Percentiles rank a stretch among this genome's conserved stretches.
phyloP scores from a whole-genome alignment of 768 basidiomycete species.

The Trametes cinnabarina region DNA sequence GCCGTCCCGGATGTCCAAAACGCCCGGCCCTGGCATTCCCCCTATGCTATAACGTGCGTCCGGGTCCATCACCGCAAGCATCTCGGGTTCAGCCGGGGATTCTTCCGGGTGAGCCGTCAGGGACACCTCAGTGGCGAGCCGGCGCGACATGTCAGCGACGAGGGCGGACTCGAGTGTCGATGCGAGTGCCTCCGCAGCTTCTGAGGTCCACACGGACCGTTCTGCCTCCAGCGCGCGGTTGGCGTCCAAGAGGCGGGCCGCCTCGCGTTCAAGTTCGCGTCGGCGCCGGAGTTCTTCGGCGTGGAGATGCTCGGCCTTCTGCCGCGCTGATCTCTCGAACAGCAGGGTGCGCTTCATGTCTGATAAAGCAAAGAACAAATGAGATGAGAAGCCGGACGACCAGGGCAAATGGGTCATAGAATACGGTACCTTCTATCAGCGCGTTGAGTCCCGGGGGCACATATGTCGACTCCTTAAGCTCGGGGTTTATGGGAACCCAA shows the following conservation, averaged over 20 bases:
- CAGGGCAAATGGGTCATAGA: neutral
- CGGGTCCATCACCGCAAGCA: neutral
- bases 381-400: neutral
- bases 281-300: constrained; percentile 33
- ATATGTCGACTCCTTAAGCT: constrained; percentile 18
- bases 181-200: constrained; percentile 20
- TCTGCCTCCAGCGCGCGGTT: constrained; percentile 19
- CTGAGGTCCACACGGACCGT: constrained; percentile 14
- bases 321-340: constrained; percentile 33
- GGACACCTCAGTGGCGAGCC: constrained; percentile 4
- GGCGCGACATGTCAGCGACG: constrained; percentile 6
- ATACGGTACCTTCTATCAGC: constrained; percentile 34
- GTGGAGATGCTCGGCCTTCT: constrained; percentile 33
- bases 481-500: constrained; percentile 31
- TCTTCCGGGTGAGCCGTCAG: neutral
- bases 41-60: neutral
- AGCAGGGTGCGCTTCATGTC: constrained; percentile 37
- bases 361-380: constrained; percentile 9
- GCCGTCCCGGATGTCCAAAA: neutral
- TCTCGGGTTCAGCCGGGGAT: neutral
- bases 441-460: constrained; percentile 36
- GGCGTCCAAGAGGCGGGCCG: constrained; percentile 15
- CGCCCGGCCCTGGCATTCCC: neutral
- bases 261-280: constrained; percentile 30
- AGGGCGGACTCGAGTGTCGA: constrained; percentile 11